These are phyloP conservation scores for Fusarium sp. DNA, from an alignment of 2,329 filamentous ascomycete genomes.

Conservation along the genomic window DNA sequence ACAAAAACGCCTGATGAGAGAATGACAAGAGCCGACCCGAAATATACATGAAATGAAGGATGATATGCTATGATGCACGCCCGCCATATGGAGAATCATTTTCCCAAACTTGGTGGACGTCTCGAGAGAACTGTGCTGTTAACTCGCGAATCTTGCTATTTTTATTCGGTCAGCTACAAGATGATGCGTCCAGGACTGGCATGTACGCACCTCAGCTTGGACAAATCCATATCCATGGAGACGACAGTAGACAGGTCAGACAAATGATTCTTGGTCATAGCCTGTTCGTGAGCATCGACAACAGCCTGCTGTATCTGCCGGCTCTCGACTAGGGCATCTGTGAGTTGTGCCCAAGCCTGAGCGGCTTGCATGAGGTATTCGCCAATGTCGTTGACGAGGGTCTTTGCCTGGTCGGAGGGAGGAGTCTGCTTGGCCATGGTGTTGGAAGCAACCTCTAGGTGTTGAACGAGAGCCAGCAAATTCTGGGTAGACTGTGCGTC, in stretches of 20 bases:
- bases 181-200: too few relatives aligned
- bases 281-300: conserved; percentile 49
- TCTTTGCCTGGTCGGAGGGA: conserved; percentile 32
- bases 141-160: too few relatives aligned
- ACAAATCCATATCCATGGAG: conserved; percentile 51
- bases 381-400: conserved; percentile 54
- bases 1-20: conserved; percentile 20
- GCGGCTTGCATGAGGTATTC: conserved; percentile 55
- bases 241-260: conserved; percentile 51
- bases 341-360: conserved; percentile 52
- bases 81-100: conserved; percentile 1
- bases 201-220: conserved; percentile 35
- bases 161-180: not conserved
- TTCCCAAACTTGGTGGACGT: conserved; percentile 39
- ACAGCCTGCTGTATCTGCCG: conserved; percentile 51
- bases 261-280: conserved; percentile 45
- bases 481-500: conserved; percentile 32
- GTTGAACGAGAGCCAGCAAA: conserved; percentile 28
- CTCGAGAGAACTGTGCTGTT: conserved; percentile 36
- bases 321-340: conserved; percentile 52
- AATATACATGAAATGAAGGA: not conserved
- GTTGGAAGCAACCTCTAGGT: conserved; percentile 23
- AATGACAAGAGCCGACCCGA: not conserved
- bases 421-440: conserved; percentile 33
- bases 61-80: conserved; percentile 9